Base-by-base conservation (phyloP, 441 rosid species). In the Syzygium malaccense region DNA sequence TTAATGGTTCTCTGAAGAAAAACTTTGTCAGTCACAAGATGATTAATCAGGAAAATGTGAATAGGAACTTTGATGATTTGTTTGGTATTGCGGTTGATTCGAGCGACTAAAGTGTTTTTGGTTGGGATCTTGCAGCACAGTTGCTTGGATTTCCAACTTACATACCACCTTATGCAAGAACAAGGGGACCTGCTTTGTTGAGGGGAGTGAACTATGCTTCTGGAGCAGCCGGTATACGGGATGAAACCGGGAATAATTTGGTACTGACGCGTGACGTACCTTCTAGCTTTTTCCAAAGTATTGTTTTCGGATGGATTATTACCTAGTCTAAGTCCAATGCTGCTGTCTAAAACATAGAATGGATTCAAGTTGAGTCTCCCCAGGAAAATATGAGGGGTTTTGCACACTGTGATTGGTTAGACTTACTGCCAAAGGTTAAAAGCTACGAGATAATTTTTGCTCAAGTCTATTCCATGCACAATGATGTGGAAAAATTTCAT, bases 151-250 rank as follows among this genome's bases (percentile, higher is more conserved):
- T 96, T 88, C 93, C 88, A 41, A 86, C 71, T 32, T 96, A 94
- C 84, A 92, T 96, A 90, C 97, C 95, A 58, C 93, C 98, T 0
- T 94, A 94, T 88, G 93, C 95, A n/a, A 92, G 96, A 92, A 87
- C 93, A 55, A 89, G 96, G 33, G 98, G 98, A 0, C 92, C 90
- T 64, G 92, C 92, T 23, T 1, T 96, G 41, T 80, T 94, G 86
- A 92, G 94, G 83, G 98, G 99, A 86, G 94, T 87, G 30, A 97
- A 96, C 87, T 97, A 90, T 80, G 99, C 99, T 33, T 97, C 99
- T 8, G 99, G 98, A 48, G 99, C 98, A 55, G 92, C 98, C 28
- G 99, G 99, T 32, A 97, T 97, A 75, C 92, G 98, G 86, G 97
- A 95, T 86, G 98, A 96, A 91, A 96, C 99, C 0, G 98, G 98